Conservation (phyloP, 192 early-diverging fungal genomes). For the Umbelopsis sp. region DNA sequence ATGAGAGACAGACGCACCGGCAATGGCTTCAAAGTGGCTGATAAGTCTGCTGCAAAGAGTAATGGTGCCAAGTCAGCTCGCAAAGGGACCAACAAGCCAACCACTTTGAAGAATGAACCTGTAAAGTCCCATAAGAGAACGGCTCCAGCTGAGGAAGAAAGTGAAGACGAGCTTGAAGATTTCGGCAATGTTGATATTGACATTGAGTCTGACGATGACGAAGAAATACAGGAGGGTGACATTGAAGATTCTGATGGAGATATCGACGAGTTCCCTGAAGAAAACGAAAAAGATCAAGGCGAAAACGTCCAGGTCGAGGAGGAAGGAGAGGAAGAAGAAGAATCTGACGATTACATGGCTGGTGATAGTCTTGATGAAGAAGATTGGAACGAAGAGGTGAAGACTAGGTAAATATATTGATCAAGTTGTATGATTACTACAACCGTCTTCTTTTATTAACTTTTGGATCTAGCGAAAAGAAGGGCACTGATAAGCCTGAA, state of each 20-base stretch:
- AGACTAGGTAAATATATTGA: constrained; percentile 32
- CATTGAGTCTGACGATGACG: constrained; percentile 56
- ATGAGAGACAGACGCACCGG: constrained; percentile 10
- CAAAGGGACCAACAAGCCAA: background rate
- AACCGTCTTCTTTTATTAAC: constrained; percentile 43
- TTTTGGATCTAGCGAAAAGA: constrained; percentile 42
- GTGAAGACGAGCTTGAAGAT: constrained; percentile 49
- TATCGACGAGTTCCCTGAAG: constrained; percentile 37
- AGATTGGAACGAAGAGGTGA: constrained; percentile 44
- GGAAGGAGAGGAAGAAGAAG: constrained; percentile 50
- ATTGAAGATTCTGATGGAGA: constrained; percentile 54
- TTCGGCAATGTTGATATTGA: constrained; percentile 55
- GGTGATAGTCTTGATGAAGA: constrained; percentile 51
- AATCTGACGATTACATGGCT: constrained; percentile 51
- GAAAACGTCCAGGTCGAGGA: constrained; percentile 46
- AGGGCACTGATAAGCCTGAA: constrained; percentile 34
- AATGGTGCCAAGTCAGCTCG: constrained; percentile 14
- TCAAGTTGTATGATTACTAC: constrained; percentile 33
- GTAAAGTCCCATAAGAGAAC: background rate
- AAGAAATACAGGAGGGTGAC: constrained; percentile 34
- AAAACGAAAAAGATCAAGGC: constrained; percentile 47
- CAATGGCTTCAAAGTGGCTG: constrained; percentile 13
- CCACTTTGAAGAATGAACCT: background rate
- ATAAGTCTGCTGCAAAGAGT: background rate
- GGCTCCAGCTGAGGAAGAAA: constrained; percentile 31